Conservation (phyloP, 495 filamentous ascomycete genomes). For the Immersiella caudata region DNA sequence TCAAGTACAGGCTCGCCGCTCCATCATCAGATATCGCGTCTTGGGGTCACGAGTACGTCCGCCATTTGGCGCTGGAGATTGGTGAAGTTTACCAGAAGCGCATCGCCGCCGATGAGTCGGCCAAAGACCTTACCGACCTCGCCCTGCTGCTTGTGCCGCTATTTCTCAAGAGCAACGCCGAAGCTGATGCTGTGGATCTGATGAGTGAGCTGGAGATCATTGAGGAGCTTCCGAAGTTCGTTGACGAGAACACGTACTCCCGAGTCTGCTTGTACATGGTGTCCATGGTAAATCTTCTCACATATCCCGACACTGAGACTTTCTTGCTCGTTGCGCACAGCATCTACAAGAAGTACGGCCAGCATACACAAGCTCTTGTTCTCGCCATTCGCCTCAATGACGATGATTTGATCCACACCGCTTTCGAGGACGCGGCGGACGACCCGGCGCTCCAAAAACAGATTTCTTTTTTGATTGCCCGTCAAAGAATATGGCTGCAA, state of each 20-base stretch:
- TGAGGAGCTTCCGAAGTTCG: conserved; percentile 80
- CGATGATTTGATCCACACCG: conserved; percentile 71
- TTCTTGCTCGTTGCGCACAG: conserved; percentile 88
- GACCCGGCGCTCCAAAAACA: conserved; percentile 88
- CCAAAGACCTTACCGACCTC: conserved; percentile 78
- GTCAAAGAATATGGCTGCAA: conserved; percentile 87
- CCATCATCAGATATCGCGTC: conserved; percentile 91
- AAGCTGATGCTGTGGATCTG: conserved; percentile 96
- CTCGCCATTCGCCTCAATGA: conserved; percentile 94
- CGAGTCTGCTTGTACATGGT: conserved; percentile 98
- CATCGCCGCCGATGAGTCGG: conserved; percentile 57
- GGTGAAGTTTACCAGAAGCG: conserved; percentile 89
- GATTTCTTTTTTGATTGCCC: conserved; percentile 88
- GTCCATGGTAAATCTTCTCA: conserved; percentile 96
- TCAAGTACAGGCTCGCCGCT: conserved; percentile 90
- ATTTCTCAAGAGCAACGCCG: conserved; percentile 95
- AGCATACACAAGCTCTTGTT: conserved; percentile 88
- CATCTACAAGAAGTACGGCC: conserved; percentile 90
- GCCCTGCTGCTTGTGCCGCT: conserved; percentile 85
- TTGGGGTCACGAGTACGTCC: conserved; percentile 98
- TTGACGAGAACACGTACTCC: conserved; percentile 92
- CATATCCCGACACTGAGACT: conserved; percentile 93
- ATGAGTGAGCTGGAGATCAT: conserved; percentile 97
- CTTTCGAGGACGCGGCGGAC: conserved; percentile 70
- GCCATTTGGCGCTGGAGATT: conserved; percentile 93